Percentiles rank a stretch among this genome's conserved stretches.
These are phyloP conservation scores for Coemansia sp. DNA, from an alignment of 371 early-diverging fungal species.

Conservation along the genomic window DNA sequence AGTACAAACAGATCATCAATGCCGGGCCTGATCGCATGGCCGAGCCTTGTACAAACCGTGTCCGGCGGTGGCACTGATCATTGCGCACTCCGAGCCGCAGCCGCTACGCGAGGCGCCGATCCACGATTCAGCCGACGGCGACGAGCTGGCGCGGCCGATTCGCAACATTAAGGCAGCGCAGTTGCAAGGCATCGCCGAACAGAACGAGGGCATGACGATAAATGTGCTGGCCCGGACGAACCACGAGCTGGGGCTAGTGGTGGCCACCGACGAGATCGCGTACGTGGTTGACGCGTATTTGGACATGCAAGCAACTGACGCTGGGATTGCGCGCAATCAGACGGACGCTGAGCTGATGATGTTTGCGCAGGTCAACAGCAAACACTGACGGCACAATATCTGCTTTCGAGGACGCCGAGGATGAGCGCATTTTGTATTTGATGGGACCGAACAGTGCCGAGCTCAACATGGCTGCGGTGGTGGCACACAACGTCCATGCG, in stretches of 20 bases:
- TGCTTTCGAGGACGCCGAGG: conserved; percentile 52
- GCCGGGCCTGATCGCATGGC: conserved; percentile 92
- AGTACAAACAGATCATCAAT: too few relatives aligned
- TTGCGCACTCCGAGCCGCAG: conserved; percentile 72
- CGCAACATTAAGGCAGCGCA: conserved; percentile 72
- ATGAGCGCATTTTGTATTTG: conserved; percentile 23
- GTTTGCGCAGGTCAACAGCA: conserved; percentile 99
- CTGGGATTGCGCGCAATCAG: conserved; percentile 72
- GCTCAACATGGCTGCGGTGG: too few relatives aligned
- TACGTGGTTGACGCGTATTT: conserved; percentile 88
- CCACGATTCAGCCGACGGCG: conserved; percentile 70
- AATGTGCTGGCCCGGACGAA: conserved; percentile 76
- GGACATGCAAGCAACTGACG: conserved; percentile 47
- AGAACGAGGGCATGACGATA: conserved; percentile 18
- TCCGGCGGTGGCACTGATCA: conserved; percentile 66
- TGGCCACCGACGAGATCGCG: conserved; percentile 92
- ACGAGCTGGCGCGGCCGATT: conserved; percentile 79
- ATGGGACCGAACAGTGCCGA: too few relatives aligned
- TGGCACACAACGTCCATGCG: too few relatives aligned
- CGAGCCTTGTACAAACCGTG: conserved; percentile 59
- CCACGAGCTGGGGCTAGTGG: conserved; percentile 85
- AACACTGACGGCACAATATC: conserved; percentile 98
- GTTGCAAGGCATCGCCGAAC: background rate
- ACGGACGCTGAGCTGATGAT: conserved; percentile 98
- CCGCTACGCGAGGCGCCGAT: conserved; percentile 77